Base-by-base conservation (phyloP, 2,329 filamentous ascomycete species). In the Neocucurbitaria cava region DNA sequence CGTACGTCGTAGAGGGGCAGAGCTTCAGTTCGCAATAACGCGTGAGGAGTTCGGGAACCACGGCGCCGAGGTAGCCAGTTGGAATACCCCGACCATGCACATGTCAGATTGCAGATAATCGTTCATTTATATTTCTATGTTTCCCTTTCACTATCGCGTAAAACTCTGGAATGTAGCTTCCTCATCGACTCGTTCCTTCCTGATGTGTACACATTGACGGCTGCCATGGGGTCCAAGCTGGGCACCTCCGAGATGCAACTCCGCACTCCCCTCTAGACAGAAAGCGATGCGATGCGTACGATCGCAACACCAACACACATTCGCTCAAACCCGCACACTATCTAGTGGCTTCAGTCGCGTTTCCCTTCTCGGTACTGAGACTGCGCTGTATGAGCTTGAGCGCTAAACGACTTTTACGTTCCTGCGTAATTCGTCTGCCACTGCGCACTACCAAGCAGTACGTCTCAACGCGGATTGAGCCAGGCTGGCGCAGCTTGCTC, bases 321-420 rank as follows among this genome's bases (percentile, higher is more conserved):
- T 31, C 28, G 28, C 28, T 11, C 3, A 15, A 31, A 11, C 8
- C 9, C 36, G 18, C 36, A 21, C 20, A 18, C 23, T 21, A 11
- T 21, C 18, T 3, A 21, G 17, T 13, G 18, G 10, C 36, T 11
- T 10, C 36, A 18, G 28, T 3, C 18, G 20, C 38, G 20, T 24
- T 13, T 17, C 11, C 13, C 5, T 24, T 17, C 23, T 1, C n/a
- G 17, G 13, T 10, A 38, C 40, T 24, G n/a, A 47, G 26, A 1
- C 28, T 47, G 35, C 40, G 31, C 53, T 52, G 26, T 47, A 68
- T 68, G 63, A 58, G 42, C 54, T 41, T 10, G 20, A 31, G 38
- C 8, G 33, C 28, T 30, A 46, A 40, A 24, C 49, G 9, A 31
- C 52, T 52, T 54, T 47, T 47, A 45, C 11, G 11, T 26, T 35